A percentile compares a stretch with the other conserved stretches of the same genome.
Evolutionary conservation across 768 basidiomycete genomes (phyloP).

Genomic region (Dioszegia hungarica): DNA sequence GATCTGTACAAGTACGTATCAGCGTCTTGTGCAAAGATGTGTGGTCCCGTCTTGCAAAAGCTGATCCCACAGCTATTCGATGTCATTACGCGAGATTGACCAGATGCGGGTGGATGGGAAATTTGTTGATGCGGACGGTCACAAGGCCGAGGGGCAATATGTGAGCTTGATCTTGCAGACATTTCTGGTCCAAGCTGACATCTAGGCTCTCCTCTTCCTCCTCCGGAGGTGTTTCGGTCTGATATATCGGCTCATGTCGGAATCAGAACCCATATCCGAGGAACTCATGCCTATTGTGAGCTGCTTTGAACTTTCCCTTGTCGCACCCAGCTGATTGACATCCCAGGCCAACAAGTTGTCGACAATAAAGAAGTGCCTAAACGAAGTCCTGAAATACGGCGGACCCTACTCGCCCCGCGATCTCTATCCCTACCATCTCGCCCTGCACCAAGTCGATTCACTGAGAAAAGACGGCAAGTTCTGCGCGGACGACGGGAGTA

Average conservation of each 20-base stretch:
- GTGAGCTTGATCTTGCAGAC: slow-evolving; percentile 53
- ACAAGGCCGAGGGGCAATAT: slow-evolving; percentile 88
- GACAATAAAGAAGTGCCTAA: slow-evolving; percentile 93
- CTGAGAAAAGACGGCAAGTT: slow-evolving; percentile 92
- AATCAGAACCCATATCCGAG: slow-evolving; percentile 94
- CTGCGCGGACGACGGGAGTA: slow-evolving; percentile 73
- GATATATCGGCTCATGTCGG: slow-evolving; percentile 86
- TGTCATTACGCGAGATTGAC: slow-evolving; percentile 91
- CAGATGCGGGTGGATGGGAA: slow-evolving; percentile 95
- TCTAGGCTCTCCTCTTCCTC: slow-evolving; percentile 83
- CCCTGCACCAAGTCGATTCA: slow-evolving; percentile 89
- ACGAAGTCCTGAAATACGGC: slow-evolving; percentile 91
- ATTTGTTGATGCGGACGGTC: slow-evolving; percentile 90
- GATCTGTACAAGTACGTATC: slow-evolving; percentile 50
- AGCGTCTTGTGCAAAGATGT: neutral
- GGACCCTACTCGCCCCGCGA: slow-evolving; percentile 88
- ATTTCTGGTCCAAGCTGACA: neutral
- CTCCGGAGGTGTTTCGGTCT: slow-evolving; percentile 92
- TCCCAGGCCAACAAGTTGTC: slow-evolving; percentile 95
- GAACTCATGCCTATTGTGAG: slow-evolving; percentile 92
- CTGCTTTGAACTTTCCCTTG: neutral
- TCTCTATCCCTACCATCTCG: slow-evolving; percentile 91
- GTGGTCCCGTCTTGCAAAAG: too few relatives aligned
- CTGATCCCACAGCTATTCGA: slow-evolving; percentile 71
- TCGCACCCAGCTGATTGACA: neutral